Evolutionary conservation across 139 green algal species (phyloP).

Genomic region (Chlorella vulgaris): DNA sequence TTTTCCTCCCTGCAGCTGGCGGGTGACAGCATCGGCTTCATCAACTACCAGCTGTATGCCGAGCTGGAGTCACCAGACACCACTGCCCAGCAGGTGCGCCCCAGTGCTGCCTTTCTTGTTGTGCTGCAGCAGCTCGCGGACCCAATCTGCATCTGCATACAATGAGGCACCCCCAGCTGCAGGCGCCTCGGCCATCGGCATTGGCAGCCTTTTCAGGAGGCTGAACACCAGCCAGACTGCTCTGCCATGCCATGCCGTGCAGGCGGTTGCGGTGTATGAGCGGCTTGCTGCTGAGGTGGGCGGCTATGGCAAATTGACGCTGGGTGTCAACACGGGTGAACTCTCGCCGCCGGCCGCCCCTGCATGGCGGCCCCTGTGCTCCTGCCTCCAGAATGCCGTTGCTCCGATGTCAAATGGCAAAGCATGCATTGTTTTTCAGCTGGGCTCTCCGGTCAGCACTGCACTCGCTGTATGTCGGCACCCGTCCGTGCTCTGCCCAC

Average conservation of each 20-base stretch:
- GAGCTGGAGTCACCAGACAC: constrained; percentile 21
- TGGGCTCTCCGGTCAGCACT: too few relatives aligned
- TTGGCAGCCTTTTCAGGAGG: neutral
- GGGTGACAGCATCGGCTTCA: constrained; percentile 1
- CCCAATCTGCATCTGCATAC: too few relatives aligned
- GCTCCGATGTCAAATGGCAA: too few relatives aligned
- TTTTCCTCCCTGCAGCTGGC: constrained; percentile 10
- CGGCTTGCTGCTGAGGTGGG: constrained; percentile 9
- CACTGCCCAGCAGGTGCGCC: constrained; percentile 7
- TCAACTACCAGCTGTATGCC: constrained; percentile 23
- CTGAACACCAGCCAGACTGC: neutral
- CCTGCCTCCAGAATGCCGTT: neutral
- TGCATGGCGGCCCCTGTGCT: neutral
- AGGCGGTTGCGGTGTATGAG: constrained; percentile 11
- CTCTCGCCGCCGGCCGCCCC: neutral
- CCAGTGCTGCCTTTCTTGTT: too few relatives aligned
- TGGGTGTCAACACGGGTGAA: constrained; percentile 17
- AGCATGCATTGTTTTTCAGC: too few relatives aligned
- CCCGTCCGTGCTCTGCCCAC: too few relatives aligned
- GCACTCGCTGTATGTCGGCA: too few relatives aligned
- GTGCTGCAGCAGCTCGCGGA: too few relatives aligned
- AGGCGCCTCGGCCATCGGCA: neutral
- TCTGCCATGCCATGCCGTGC: neutral
- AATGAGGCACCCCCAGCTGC: too few relatives aligned
- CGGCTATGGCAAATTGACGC: constrained; percentile 1